Evolutionary conservation across 2,329 filamentous ascomycete species (phyloP).

Genomic region (Pseudocercospora crystallina): DNA sequence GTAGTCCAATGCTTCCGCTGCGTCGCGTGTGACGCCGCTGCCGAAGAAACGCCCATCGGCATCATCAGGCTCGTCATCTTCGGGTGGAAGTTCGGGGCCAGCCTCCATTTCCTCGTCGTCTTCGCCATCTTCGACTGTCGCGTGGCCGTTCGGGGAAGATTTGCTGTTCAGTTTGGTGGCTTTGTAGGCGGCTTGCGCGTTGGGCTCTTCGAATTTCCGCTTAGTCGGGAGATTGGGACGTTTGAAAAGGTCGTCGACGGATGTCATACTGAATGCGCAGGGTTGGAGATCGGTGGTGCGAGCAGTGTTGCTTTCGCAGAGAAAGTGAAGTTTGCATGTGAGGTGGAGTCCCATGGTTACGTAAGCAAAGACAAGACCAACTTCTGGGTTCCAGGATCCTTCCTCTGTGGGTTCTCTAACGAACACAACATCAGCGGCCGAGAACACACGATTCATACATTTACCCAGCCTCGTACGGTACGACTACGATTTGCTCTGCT

Average conservation of each 20-base stretch:
- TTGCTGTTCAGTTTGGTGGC: constrained; percentile 54
- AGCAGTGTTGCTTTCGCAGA: too few species aligned
- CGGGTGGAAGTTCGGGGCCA: constrained; percentile 39
- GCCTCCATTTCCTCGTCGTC: constrained; percentile 50
- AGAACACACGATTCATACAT: too few species aligned
- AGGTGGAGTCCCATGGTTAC: too few species aligned
- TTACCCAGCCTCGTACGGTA: too few species aligned
- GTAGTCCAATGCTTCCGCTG: constrained; percentile 82
- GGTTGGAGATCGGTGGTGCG: neutral
- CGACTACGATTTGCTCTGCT: too few species aligned
- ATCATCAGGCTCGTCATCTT: constrained; percentile 64
- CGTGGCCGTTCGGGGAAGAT: constrained; percentile 49
- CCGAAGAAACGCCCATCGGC: constrained; percentile 96
- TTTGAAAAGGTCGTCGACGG: constrained; percentile 64
- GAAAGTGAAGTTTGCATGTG: too few species aligned
- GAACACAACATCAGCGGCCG: too few species aligned
- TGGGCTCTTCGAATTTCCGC: constrained; percentile 58
- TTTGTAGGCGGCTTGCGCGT: constrained; percentile 61
- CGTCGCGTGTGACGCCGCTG: constrained; percentile 78
- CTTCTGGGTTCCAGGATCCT: too few species aligned
- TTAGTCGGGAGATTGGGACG: constrained; percentile 53
- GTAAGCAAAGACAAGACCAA: too few species aligned
- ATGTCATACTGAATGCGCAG: constrained; percentile 48
- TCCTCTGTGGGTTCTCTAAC: too few species aligned
- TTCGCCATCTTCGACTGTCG: constrained; percentile 54